Evolutionary conservation across 2,329 filamentous ascomycete species (phyloP).

Genomic region (Pseudogymnoascus sp.): DNA sequence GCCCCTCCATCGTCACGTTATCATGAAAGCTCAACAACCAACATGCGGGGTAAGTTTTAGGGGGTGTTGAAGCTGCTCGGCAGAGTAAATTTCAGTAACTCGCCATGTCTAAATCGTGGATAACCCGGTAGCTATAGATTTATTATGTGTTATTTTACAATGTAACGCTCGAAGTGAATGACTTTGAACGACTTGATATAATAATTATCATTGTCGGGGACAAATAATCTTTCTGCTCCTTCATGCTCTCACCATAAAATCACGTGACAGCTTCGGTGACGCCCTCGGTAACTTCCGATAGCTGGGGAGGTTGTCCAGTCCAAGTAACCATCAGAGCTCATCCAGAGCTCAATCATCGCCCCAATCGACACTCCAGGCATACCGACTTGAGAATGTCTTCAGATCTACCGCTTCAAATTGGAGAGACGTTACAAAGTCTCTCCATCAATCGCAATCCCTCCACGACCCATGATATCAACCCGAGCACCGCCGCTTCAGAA

Average conservation of each 20-base stretch:
- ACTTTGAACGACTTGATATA: not conserved
- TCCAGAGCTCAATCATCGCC: not conserved
- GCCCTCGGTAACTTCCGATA: conserved; percentile 1
- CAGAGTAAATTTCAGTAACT: not conserved
- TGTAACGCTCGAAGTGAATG: not conserved
- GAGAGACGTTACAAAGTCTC: conserved; percentile 72
- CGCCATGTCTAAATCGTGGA: not conserved
- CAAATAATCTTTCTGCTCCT: not conserved
- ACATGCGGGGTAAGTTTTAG: conserved; percentile 2
- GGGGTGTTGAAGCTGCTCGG: not conserved
- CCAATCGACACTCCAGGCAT: not conserved
- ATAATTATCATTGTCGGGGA: not conserved
- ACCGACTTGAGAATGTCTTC: conserved; percentile 11
- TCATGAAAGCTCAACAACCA: conserved; percentile 4
- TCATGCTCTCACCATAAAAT: too few species aligned
- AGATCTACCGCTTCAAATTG: conserved; percentile 53
- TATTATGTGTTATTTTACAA: not conserved
- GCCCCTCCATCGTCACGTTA: conserved; percentile 8
- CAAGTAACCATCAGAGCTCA: not conserved
- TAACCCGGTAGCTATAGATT: not conserved
- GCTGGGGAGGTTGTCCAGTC: not conserved
- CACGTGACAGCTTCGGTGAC: not conserved
- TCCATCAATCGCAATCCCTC: conserved; percentile 70
- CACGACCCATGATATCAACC: conserved; percentile 68
- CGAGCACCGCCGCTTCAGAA: conserved; percentile 64